Conservation (phyloP, 345 rosid genomes). For the Clausena lansium region DNA sequence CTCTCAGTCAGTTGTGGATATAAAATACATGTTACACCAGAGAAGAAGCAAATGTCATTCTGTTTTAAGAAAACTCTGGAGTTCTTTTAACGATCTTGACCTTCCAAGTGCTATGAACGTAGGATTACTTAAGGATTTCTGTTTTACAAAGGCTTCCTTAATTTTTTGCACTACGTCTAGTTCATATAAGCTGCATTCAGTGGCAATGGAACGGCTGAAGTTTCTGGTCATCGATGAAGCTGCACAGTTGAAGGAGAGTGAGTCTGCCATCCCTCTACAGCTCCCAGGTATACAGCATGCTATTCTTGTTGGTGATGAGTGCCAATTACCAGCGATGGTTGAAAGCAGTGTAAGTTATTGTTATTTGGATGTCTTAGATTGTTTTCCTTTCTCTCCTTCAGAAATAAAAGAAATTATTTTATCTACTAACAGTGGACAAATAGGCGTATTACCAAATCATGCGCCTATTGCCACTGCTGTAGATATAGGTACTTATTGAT, state of each 20-base stretch:
- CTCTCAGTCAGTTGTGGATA: not conserved
- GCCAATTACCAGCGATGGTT: slow-evolving; percentile 52
- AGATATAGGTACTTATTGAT: too few species aligned
- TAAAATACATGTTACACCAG: not conserved
- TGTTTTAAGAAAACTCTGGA: not conserved
- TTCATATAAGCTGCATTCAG: slow-evolving; percentile 31
- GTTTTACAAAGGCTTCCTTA: slow-evolving; percentile 32
- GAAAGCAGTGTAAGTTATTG: slow-evolving; percentile 37
- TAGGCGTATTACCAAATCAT: too few species aligned
- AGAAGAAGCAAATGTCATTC: not conserved
- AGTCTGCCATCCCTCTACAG: slow-evolving; percentile 49
- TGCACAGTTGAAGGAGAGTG: slow-evolving; percentile 58
- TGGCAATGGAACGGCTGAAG: slow-evolving; percentile 27
- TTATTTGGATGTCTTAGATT: not conserved
- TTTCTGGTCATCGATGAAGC: slow-evolving; percentile 62
- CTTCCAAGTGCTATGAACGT: slow-evolving; percentile 20
- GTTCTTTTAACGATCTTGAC: not conserved
- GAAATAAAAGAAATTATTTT: too few species aligned
- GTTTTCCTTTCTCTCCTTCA: not conserved
- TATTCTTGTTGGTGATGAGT: slow-evolving; percentile 50
- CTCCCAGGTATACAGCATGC: slow-evolving; percentile 38
- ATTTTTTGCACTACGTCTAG: slow-evolving; percentile 46
- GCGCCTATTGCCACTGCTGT: too few species aligned
- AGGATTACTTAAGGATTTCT: slow-evolving; percentile 23
- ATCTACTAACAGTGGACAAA: too few species aligned